Evolutionary conservation across 2,329 filamentous ascomycete genomes (phyloP).

Genomic region (Fusarium denticulatum): DNA sequence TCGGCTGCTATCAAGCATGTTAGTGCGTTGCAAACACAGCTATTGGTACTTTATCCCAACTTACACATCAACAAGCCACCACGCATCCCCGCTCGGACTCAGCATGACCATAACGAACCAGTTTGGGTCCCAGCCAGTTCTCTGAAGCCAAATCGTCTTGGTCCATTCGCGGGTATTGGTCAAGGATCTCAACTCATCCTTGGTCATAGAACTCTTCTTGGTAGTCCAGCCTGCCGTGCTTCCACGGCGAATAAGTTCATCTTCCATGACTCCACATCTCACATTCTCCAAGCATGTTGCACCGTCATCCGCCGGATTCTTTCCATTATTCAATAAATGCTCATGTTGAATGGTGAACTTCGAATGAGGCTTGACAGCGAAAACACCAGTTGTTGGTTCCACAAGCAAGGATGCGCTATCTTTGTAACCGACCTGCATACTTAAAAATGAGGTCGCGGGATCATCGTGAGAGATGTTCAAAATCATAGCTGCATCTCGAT

Average conservation of each 20-base stretch:
- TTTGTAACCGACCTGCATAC: slow-evolving; percentile 74
- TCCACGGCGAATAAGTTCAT: slow-evolving; percentile 69
- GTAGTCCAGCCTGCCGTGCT: slow-evolving; percentile 72
- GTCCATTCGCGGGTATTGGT: slow-evolving; percentile 72
- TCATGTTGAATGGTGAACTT: slow-evolving; percentile 68
- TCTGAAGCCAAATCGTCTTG: slow-evolving; percentile 75
- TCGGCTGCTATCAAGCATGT: slow-evolving; percentile 40
- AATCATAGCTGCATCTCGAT: slow-evolving; percentile 66
- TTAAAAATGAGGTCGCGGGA: slow-evolving; percentile 73
- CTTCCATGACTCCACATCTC: slow-evolving; percentile 68
- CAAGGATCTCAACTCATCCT: slow-evolving; percentile 67
- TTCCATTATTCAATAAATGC: slow-evolving; percentile 69
- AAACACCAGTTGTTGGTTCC: slow-evolving; percentile 81
- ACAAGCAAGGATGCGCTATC: slow-evolving; percentile 71
- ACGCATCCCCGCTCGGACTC: slow-evolving; percentile 77
- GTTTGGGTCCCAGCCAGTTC: slow-evolving; percentile 73
- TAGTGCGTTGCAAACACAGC: slow-evolving; percentile 15
- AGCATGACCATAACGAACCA: slow-evolving; percentile 80
- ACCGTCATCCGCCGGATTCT: slow-evolving; percentile 67
- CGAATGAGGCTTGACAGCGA: slow-evolving; percentile 74
- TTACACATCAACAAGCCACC: slow-evolving; percentile 78
- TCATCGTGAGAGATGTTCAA: slow-evolving; percentile 68
- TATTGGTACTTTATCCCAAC: slow-evolving; percentile 32
- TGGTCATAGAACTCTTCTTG: slow-evolving; percentile 58
- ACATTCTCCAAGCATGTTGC: slow-evolving; percentile 68